Conservation (phyloP, 768 basidiomycete genomes). For the Leccinum imitatum region DNA sequence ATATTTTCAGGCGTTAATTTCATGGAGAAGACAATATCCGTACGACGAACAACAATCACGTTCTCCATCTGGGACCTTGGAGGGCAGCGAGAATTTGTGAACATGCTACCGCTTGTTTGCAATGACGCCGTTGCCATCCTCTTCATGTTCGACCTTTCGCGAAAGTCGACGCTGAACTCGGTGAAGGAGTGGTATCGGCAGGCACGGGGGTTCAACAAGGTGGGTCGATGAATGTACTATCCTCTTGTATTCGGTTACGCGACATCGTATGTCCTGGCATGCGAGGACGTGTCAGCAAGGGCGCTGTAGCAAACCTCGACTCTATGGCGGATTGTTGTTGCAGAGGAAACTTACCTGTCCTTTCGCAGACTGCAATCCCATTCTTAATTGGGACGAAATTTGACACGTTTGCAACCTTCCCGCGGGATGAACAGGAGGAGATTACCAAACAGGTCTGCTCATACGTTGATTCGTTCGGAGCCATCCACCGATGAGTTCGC, state of each 20-base stretch:
- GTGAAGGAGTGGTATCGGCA: constrained; percentile 99
- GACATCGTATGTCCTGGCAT: background rate
- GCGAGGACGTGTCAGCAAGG: background rate
- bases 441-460: constrained; percentile 91
- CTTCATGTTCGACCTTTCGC: constrained; percentile 99
- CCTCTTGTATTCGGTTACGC: background rate
- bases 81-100: constrained; percentile 97
- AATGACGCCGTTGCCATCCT: constrained; percentile 99
- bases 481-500: constrained; percentile 10
- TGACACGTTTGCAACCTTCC: constrained; percentile 94
- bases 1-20: constrained; percentile 82
- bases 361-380: constrained; percentile 87
- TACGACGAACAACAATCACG: constrained; percentile 97
- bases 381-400: constrained; percentile 99
- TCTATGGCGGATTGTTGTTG: constrained; percentile 11
- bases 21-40: constrained; percentile 99
- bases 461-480: constrained; percentile 6
- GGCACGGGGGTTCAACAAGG: constrained; percentile 98
- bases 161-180: constrained; percentile 96
- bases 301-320: background rate
- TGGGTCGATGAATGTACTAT: constrained; percentile 33
- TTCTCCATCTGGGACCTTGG: constrained; percentile 99
- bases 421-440: constrained; percentile 97
- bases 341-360: constrained; percentile 15
- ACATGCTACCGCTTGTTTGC: constrained; percentile 97